Evolutionary conservation across 1,284 basidiomycete species (phyloP).

Genomic region (Schizopora paradoxa): DNA sequence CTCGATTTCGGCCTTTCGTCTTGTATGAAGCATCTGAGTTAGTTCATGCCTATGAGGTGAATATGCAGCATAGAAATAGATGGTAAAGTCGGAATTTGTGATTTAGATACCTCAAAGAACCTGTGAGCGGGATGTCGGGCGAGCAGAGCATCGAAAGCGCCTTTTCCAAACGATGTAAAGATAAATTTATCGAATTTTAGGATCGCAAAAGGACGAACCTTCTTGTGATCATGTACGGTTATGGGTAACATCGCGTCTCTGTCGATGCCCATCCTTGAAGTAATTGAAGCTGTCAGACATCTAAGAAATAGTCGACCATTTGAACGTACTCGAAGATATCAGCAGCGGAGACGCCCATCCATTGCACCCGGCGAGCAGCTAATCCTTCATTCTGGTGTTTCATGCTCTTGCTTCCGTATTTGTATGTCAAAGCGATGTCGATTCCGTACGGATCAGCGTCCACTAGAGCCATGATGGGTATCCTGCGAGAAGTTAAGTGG

Average conservation of each 20-base stretch:
- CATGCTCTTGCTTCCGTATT: slow-evolving; percentile 59
- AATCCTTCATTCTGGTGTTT: slow-evolving; percentile 60
- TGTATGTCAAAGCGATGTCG: slow-evolving; percentile 85
- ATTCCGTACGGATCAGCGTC: slow-evolving; percentile 89
- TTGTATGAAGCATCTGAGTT: slow-evolving; percentile 66
- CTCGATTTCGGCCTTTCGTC: slow-evolving; percentile 88
- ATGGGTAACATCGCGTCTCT: slow-evolving; percentile 64
- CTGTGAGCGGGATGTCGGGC: slow-evolving; percentile 42
- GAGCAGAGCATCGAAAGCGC: slow-evolving; percentile 60
- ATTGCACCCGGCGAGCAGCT: slow-evolving; percentile 61
- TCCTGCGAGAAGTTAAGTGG: slow-evolving; percentile 34
- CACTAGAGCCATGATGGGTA: slow-evolving; percentile 74
- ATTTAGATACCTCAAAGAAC: slow-evolving; percentile 61
- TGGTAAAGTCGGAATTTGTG: slow-evolving; percentile 7
- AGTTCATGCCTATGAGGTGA: slow-evolving; percentile 60
- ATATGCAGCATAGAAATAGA: not conserved
- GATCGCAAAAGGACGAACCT: slow-evolving; percentile 37
- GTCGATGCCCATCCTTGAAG: slow-evolving; percentile 51
- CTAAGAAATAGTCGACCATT: slow-evolving; percentile 1
- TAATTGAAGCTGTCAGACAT: slow-evolving; percentile 4
- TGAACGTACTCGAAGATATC: slow-evolving; percentile 53
- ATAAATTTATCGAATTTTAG: slow-evolving; percentile 2
- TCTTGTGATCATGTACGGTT: slow-evolving; percentile 66
- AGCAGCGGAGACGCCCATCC: slow-evolving; percentile 73
- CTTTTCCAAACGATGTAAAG: slow-evolving; percentile 33